phyloP scores from a whole-genome alignment of 805 yeast genomes.

The Lipomyces sp. region DNA sequence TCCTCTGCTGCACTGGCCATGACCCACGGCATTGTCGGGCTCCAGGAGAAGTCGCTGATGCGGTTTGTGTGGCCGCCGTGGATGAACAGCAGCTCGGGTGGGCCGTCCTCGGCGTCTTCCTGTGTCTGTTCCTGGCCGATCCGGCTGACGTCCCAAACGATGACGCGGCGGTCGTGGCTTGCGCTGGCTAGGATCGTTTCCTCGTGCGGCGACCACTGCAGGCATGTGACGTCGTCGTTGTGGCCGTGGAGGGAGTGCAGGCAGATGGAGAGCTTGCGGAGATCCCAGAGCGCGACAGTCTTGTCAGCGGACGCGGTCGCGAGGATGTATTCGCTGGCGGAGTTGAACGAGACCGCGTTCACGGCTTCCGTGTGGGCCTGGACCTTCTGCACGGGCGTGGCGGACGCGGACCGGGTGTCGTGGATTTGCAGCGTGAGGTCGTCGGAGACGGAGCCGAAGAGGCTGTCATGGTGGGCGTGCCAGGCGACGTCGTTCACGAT shows the following conservation, averaged over 20 bases:
- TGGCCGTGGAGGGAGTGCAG: conserved; percentile 69
- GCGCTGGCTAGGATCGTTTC: conserved; percentile 56
- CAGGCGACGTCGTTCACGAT: conserved; percentile 67
- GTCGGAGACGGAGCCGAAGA: conserved; percentile 72
- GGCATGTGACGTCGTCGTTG: conserved; percentile 51
- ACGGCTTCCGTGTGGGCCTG: conserved; percentile 60
- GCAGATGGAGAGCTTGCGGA: conserved; percentile 58
- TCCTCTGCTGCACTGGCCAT: conserved; percentile 73
- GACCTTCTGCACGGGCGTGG: conserved; percentile 41
- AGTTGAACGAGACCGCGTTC: conserved; percentile 66
- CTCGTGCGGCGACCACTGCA: conserved; percentile 52
- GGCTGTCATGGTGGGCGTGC: conserved; percentile 43
- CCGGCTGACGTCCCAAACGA: conserved; percentile 68
- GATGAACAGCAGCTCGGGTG: conserved; percentile 72
- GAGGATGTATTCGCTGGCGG: conserved; percentile 49
- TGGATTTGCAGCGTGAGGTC: conserved; percentile 59
- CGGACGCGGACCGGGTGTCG: conserved; percentile 50
- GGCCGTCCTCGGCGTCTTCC: conserved; percentile 58
- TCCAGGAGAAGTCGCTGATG: conserved; percentile 65
- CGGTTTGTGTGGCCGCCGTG: conserved; percentile 85
- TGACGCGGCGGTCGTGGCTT: conserved; percentile 64
- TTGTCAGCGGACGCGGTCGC: conserved; percentile 80
- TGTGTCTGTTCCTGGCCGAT: conserved; percentile 52
- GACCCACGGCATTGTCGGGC: conserved; percentile 56
- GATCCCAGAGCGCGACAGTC: conserved; percentile 69